phyloP scores from a whole-genome alignment of 202 grass and related monocot species.

The Dendrocalamus latiflorus region DNA sequence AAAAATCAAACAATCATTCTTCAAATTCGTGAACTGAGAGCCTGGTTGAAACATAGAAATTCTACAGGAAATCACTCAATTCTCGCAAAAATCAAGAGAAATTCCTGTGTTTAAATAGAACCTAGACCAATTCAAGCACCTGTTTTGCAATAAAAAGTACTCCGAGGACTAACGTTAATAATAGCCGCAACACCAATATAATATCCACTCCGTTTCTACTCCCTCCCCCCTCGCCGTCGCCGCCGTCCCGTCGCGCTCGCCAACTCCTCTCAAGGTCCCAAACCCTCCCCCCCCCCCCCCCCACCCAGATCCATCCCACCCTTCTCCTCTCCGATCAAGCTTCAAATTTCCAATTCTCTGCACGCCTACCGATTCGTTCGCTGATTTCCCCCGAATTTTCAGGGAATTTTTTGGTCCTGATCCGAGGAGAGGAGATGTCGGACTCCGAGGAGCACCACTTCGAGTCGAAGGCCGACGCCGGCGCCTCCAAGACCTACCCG shows the following conservation, averaged over 20 bases:
- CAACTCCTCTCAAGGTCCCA: background rate
- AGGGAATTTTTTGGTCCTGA: background rate
- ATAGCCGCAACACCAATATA: background rate
- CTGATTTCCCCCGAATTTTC: background rate
- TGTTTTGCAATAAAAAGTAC: background rate
- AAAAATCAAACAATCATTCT: no score
- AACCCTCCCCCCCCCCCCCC: background rate
- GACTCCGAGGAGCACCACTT: conserved; percentile 66
- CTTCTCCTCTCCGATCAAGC: background rate
- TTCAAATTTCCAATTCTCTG: background rate
- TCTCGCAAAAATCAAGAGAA: no score
- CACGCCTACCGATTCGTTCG: background rate
- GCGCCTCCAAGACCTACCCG: conserved; percentile 50
- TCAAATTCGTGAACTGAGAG: no score
- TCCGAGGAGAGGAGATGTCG: conserved; percentile 34
- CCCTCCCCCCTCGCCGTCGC: background rate
- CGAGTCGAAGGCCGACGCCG: conserved; percentile 59
- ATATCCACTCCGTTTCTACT: background rate
- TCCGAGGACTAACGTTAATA: background rate
- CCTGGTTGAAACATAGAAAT: no score
- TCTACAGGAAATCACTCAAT: rapidly evolving
- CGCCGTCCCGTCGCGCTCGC: background rate
- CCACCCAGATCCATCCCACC: background rate
- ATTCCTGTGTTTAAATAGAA: rapidly evolving
- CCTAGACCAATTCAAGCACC: no score